phyloP scores from a whole-genome alignment of 148 eudicot genomes.

The Chenopodium album region DNA sequence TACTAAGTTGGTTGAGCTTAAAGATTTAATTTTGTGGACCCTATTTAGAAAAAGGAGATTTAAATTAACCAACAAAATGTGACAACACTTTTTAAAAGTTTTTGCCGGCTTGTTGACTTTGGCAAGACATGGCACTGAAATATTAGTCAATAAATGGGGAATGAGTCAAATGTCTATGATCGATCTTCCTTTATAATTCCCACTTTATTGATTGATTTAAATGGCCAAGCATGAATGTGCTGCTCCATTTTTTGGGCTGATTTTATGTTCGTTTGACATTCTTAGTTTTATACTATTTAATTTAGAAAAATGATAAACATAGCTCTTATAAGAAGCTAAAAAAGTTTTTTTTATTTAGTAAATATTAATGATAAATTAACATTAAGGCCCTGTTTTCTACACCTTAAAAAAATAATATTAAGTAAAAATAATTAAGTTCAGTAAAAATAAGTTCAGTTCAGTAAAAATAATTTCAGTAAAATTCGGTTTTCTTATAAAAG shows the following conservation, averaged over 20 bases:
- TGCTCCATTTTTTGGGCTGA: neutral
- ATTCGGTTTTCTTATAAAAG: no score
- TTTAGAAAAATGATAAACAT: no score
- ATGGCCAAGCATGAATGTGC: neutral
- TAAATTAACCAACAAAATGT: slow-evolving; percentile 6
- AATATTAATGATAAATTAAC: no score
- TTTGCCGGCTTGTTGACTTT: slow-evolving; percentile 21
- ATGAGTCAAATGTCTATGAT: slow-evolving; percentile 5
- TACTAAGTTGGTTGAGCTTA: slow-evolving; percentile 1
- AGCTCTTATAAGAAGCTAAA: no score
- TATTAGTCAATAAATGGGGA: neutral
- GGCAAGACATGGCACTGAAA: slow-evolving; percentile 9
- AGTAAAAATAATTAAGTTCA: no score
- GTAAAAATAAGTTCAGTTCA: no score
- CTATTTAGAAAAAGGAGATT: neutral
- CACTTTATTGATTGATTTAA: neutral
- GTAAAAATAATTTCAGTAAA: no score
- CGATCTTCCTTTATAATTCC: neutral
- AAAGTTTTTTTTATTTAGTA: no score
- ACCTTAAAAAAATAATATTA: no score
- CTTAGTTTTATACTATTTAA: no score
- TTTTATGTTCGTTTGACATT: no score
- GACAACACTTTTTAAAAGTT: neutral
- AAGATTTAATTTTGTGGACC: neutral
- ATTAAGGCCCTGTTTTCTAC: no score